Evolutionary conservation across 805 yeast genomes (phyloP), one percentile per base, ranked within the genome.

Genomic region (Teunomyces barrocoloradensis): DNA sequence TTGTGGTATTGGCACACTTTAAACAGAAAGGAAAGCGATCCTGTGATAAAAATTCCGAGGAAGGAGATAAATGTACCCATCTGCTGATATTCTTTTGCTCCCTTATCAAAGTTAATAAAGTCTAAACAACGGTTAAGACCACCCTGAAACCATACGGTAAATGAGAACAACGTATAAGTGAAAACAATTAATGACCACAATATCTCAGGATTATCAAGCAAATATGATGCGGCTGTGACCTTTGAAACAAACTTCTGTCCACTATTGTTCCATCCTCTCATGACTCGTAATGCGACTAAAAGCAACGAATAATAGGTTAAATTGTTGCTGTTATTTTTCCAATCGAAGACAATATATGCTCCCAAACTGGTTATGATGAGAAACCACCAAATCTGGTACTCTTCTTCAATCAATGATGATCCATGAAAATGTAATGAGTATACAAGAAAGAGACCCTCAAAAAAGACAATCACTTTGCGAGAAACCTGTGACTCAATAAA

Each of bases 351-450:
- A 33, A 42, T 4, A 28, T 28, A 45, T 3, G 45, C 39, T 2
- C 54, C 28, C 4, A 57, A 46, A 29, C 50, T 50, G 11, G 58
- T 41, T 0, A 62, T 44, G 3, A 66, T 54, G 13, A 67, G 56
- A 34, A 64, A 87, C 88, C 96, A 94, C 99, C 99, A 94, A 13
- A 91, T 64, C 60, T 91, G 97, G 60, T 94, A 96, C 60, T 94
- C 99, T 63, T 94, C 99, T 59, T 94, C 99, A 13, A 94, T 86
- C 48, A 91, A 73, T 3, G 76, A 71, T 4, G 77, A 71, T 23
- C 96, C 91, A 50, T 95, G 89, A 9, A 91, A 96, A 68, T 91
- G 89, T 53, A 85, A 75, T 0, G 88, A 75, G 54, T 67, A 73
- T 2, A 60, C 12, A 0, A 73, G 32, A 2, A 84, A 78, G 45